Evolutionary conservation across 139 green algal genomes (phyloP), one percentile per base, ranked within the genome.

Genomic region (Edaphochlamys debaryana): DNA sequence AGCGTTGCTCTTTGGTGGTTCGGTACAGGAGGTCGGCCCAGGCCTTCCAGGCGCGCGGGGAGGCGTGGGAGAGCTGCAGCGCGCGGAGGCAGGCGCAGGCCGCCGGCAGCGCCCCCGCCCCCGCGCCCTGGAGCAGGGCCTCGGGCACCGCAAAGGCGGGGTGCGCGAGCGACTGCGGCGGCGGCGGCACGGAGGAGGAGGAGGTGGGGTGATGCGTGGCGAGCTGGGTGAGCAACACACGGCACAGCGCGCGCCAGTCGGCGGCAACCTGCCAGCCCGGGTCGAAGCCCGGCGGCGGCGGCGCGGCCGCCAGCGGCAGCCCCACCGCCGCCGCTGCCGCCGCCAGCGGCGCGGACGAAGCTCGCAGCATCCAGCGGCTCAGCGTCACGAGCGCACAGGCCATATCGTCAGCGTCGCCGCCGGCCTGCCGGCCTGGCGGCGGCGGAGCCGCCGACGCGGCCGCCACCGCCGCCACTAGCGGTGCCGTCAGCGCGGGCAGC

Each of bases 21-120:
- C 78, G 58, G 27, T 71, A 77, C 25, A 86, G 34, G n/a, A 80
- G 70, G 64, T 89, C 79, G 9, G 29, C 85, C 67, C 78, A 86
- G 4, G 79, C 79, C 32, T 69, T 74, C 85, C 85, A 89, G 23
- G 85, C 79, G 4, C 58, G 25, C 25, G 72, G 54, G 22, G 37
- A 72, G 5, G 5, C 30, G 17, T 72, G 70, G 7, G 63, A 71
- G 34, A 69, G 34, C 58, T 81, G 64, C 69, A 90, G 69, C 40
- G 79, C 79, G 3, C 79, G 66, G 0, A 84, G 48, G 36, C 32
- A 66, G 63, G 38, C 48, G 0, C 45, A 63, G 6, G 77, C 63
- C 30, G 74, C 54, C 40, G 74, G 45, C 45, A 22, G 45, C 34
- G n/a, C n/a, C n/a, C n/a, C n/a, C n/a, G n/a, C n/a, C n/a, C 48